Percentiles rank a stretch among this genome's conserved stretches.
Conservation (phyloP, 257 asterid species). For the Przewalskia tangutica region DNA sequence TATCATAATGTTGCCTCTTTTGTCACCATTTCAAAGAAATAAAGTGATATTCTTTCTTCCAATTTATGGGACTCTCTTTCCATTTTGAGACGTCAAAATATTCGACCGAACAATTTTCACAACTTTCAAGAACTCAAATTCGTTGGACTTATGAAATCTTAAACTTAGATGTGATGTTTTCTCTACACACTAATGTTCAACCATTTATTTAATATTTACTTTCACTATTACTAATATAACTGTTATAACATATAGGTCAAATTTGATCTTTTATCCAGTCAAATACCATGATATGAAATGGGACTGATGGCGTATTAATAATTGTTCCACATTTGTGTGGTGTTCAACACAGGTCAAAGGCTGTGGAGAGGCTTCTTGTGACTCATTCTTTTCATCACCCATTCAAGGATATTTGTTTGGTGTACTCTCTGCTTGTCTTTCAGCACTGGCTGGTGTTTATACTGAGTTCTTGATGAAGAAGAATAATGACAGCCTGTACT, state of each 20-base stretch:
- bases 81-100: neutral
- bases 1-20: neutral
- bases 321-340: neutral
- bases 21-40: neutral
- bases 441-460: slow-evolving; percentile 94
- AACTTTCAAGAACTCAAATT: neutral
- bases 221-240: neutral
- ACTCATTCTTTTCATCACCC: slow-evolving; percentile 84
- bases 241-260: neutral
- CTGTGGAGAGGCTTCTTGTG: slow-evolving; percentile 89
- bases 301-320: neutral
- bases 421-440: slow-evolving; percentile 81
- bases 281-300: neutral
- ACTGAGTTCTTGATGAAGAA: slow-evolving; percentile 98
- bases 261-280: neutral
- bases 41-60: neutral
- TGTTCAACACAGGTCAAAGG: slow-evolving; percentile 61
- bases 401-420: slow-evolving; percentile 87
- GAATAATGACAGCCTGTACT: slow-evolving; percentile 91
- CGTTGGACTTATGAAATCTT: neutral
- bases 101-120: neutral
- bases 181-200: neutral
- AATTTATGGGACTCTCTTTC: neutral
- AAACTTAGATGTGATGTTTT: neutral
- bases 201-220: neutral